Base-by-base conservation (phyloP, 179 eudicot genomes). In the Camellia oleifera region DNA sequence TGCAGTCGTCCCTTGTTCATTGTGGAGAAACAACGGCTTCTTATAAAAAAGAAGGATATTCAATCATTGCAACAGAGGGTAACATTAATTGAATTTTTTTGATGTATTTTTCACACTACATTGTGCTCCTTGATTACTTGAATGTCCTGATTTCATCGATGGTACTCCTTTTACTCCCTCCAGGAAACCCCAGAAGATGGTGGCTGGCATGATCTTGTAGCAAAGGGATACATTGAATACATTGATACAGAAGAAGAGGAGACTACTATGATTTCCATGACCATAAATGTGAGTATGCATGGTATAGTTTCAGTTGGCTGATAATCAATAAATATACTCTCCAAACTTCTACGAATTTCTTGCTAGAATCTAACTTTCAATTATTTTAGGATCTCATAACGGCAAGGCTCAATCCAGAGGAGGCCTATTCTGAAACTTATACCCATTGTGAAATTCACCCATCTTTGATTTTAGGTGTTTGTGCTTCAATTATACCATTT, bases 161-260 rank as follows among this genome's bases (percentile, higher is more conserved):
- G 17, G 7, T 54, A 40, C 52, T 26, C 74, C 12, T 53, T 57
- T 63, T 60, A 17, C 5, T 81, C 52, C 62, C 42, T 78, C 56
- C 91, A 95, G 99, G 99, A 94, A 90, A 52, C 92, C 26, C 89
- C 93, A 26, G 99, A 96, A 58, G 98, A 96, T 14, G 92, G 93
- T 84, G 98, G 98, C 50, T 96, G 99, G 99, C 99, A 91, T 85
- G 97, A 94, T 79, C 93, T 96, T 81, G 95, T 96, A 32, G 82
- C 93, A 14, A 96, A 92, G 84, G 99, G 99, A 60, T 94, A 53
- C 75, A 91, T 96, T 66, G 99, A 96, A 74, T 96, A 96, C 78
- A 89, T 96, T 56, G 99, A 96, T 83, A 96, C 98, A 2, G 99
- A 96, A 89, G 99, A 96, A 89, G 99, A 96, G 82, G 99, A 96